Evolutionary conservation across 2,329 filamentous ascomycete genomes (phyloP), one percentile per base, ranked within the genome.

Genomic region (Phyllosticta citriasiana): DNA sequence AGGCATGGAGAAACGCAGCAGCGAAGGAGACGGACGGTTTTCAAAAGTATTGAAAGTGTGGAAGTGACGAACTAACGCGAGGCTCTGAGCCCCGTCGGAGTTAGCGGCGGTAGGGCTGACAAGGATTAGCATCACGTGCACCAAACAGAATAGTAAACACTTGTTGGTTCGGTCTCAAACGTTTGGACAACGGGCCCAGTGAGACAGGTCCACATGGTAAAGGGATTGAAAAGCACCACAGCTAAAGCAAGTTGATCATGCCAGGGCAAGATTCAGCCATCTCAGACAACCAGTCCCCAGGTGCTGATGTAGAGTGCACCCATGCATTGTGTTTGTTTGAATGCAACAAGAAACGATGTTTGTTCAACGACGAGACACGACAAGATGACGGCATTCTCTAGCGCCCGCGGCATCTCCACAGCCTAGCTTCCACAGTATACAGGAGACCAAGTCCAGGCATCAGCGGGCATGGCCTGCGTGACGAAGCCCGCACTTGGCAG

Each of bases 1-100:
- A 60, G 58, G 58, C 58, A 60, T 60, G 53, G 58, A 60, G 33
- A 35, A 51, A 26, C 5, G 33, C 33, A 16, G 33, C 33, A 14
- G 33, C 10, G 10, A 40, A 40, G 33, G 33, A 40, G 7, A 12
- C 33, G 10, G 33, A 4, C 33, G 10, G 33, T 2, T 40, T 40
- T 40, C 4, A 40, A 16, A 4, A 40, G 33, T 4, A 10, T 40
- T 12, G 33, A 16, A 40, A 12, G 14, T 12, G 10, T 40, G 10
- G 33, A 14, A 40, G 33, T 40, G 33, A 40, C 33, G 33, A 40
- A 2, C 27, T 30, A 30, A 30, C 19, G 19, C 19, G 19, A 22
- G 19, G 27, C 27, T 30, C 33, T 16, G 33, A 40, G 33, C 10
- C 33, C 33, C 33, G 5, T 40, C 33, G 33, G 33, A 40, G 33